Evolutionary conservation across 768 basidiomycete genomes (phyloP).

Genomic region (Megacollybia marginata): DNA sequence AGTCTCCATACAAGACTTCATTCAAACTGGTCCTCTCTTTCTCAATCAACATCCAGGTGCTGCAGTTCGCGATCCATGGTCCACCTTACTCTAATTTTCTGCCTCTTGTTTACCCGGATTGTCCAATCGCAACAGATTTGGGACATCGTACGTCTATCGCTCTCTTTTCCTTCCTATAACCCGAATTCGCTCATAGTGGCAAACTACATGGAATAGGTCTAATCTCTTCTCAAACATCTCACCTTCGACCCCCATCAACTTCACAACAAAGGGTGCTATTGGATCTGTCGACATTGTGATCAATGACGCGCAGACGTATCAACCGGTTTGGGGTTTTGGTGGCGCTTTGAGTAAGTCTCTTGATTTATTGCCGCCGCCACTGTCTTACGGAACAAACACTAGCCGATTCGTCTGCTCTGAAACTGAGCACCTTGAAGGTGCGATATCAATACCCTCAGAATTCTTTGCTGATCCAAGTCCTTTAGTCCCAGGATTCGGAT

Average conservation of each 20-base stretch:
- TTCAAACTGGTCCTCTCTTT: no score
- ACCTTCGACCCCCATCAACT: conserved; percentile 46
- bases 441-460: neutral
- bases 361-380: conserved; percentile 1
- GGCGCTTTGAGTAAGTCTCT: conserved; percentile 47
- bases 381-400: neutral
- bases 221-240: conserved; percentile 44
- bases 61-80: no score
- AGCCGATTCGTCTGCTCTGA: conserved; percentile 69
- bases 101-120: conserved; percentile 8
- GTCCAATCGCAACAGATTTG: conserved; percentile 44
- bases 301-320: conserved; percentile 44
- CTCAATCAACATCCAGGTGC: no score
- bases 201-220: conserved; percentile 48
- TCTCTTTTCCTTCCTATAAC: conserved; percentile 4
- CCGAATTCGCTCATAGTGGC: conserved; percentile 34
- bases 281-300: conserved; percentile 59
- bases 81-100: neutral
- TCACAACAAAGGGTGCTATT: conserved; percentile 45
- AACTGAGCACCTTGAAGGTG: conserved; percentile 63
- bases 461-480: neutral
- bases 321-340: conserved; percentile 62
- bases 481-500: conserved; percentile 14
- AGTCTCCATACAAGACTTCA: no score
- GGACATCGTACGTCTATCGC: conserved; percentile 34